These are phyloP conservation scores for Dactylellina sp. DNA, from an alignment of 2,329 filamentous ascomycete genomes.

Conservation along the genomic window DNA sequence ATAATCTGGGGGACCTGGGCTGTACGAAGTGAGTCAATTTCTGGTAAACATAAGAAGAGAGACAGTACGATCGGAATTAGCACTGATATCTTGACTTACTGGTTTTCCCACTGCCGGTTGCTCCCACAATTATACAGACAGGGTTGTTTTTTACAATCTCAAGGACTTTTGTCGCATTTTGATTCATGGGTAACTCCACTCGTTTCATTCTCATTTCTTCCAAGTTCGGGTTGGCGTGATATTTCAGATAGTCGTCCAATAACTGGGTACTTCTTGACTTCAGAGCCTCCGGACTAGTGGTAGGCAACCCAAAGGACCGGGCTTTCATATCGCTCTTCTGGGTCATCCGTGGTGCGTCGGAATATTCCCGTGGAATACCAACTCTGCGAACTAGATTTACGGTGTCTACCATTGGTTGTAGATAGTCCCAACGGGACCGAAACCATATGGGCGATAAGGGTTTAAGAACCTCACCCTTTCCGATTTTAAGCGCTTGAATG, in stretches of 20 bases:
- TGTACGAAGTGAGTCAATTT: conserved; percentile 40
- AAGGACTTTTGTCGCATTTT: conserved; percentile 63
- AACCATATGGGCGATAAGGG: conserved; percentile 61
- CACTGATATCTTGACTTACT: conserved; percentile 57
- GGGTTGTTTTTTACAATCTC: conserved; percentile 64
- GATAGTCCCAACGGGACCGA: conserved; percentile 60
- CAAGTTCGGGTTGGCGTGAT: conserved; percentile 58
- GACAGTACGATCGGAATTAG: conserved; percentile 22
- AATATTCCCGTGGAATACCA: conserved; percentile 62
- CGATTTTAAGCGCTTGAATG: conserved; percentile 61
- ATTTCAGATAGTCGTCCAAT: conserved; percentile 57
- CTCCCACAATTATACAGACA: conserved; percentile 66
- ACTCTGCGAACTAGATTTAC: conserved; percentile 62
- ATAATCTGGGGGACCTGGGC: conserved; percentile 70
- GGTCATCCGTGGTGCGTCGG: background rate
- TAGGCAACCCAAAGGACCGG: conserved; percentile 44
- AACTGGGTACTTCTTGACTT: conserved; percentile 58
- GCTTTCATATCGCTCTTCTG: conserved; percentile 13
- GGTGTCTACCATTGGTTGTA: conserved; percentile 63
- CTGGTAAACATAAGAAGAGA: conserved; percentile 21
- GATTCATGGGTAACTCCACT: conserved; percentile 64
- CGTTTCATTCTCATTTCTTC: conserved; percentile 61
- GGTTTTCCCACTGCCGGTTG: conserved; percentile 67
- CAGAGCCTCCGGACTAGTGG: conserved; percentile 29
- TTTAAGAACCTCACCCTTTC: conserved; percentile 62